A percentile compares a stretch with the other conserved stretches of the same genome.
Evolutionary conservation across 208 protist species (phyloP).

Genomic region (Trypanosoma lewisi): DNA sequence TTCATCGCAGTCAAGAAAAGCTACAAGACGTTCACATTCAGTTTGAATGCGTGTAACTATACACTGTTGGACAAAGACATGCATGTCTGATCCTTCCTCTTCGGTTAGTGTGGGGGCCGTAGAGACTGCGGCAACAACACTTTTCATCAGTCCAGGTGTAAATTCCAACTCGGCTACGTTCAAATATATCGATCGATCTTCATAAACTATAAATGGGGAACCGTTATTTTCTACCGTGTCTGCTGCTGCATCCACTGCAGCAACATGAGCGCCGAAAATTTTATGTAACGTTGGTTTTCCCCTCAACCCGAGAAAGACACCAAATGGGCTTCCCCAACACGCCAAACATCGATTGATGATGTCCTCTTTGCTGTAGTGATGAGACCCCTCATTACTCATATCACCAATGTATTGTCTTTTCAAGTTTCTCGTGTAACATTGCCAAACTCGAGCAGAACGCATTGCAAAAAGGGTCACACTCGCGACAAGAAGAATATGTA

Average conservation of each 20-base stretch:
- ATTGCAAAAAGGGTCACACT: conserved; percentile 66
- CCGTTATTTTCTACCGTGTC: not conserved
- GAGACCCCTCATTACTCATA: conserved; percentile 10
- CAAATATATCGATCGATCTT: conserved; percentile 16
- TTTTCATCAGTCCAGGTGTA: conserved; percentile 44
- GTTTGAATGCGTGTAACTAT: conserved; percentile 49
- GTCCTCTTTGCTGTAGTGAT: conserved; percentile 49
- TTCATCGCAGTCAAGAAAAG: conserved; percentile 43
- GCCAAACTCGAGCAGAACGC: conserved; percentile 55
- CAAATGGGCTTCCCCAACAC: conserved; percentile 62
- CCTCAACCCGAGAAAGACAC: conserved; percentile 35
- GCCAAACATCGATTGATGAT: conserved; percentile 54
- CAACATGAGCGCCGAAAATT: conserved; percentile 22
- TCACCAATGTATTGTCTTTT: conserved; percentile 25
- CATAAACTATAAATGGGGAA: conserved; percentile 4
- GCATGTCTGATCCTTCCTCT: conserved; percentile 11
- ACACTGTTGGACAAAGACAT: conserved; percentile 51
- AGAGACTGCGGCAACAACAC: conserved; percentile 49
- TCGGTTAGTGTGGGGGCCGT: conserved; percentile 49
- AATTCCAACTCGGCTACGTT: conserved; percentile 41
- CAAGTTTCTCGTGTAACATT: conserved; percentile 45
- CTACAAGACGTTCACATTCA: conserved; percentile 79
- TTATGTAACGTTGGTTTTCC: conserved; percentile 9
- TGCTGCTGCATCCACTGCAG: conserved; percentile 1
- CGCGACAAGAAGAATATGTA: conserved; percentile 51